A percentile compares a stretch with the other conserved stretches of the same genome.
These are phyloP conservation scores for Candida golubevii DNA, from an alignment of 805 yeast species.

Conservation along the genomic window DNA sequence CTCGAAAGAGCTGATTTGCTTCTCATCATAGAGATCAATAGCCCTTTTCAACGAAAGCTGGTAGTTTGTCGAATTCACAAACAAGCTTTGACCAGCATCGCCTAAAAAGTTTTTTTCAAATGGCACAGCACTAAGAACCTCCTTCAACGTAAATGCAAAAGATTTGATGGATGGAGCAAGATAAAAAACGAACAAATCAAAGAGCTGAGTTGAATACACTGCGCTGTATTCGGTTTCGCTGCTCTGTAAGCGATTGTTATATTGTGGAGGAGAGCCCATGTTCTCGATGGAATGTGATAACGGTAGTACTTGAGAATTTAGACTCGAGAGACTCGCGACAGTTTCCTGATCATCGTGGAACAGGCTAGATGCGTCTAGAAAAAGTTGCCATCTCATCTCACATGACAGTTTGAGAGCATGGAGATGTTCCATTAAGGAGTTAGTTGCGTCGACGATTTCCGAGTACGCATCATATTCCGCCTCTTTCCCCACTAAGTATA, in stretches of 20 bases:
- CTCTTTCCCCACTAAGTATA: conserved; percentile 51
- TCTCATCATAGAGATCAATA: conserved; percentile 48
- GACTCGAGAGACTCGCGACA: conserved; percentile 23
- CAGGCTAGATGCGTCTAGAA: conserved; percentile 27
- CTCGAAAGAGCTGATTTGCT: conserved; percentile 54
- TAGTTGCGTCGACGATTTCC: conserved; percentile 48
- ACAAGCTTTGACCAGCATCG: conserved; percentile 24
- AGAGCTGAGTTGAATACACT: conserved; percentile 42
- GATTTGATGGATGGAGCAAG: conserved; percentile 72
- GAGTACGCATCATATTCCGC: conserved; percentile 44
- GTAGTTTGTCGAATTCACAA: conserved; percentile 42
- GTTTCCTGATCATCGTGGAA: conserved; percentile 14
- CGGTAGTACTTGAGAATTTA: conserved; percentile 14
- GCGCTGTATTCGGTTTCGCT: conserved; percentile 21
- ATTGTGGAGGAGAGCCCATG: conserved; percentile 13
- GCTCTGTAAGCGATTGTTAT: conserved; percentile 17
- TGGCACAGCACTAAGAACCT: conserved; percentile 56
- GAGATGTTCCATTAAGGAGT: conserved; percentile 49
- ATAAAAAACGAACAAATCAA: conserved; percentile 61
- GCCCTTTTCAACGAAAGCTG: conserved; percentile 48
- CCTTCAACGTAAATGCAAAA: conserved; percentile 57
- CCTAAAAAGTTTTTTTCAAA: conserved; percentile 35
- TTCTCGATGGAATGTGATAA: conserved; percentile 29
- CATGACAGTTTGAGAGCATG: conserved; percentile 68
- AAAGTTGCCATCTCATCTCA: conserved; percentile 58